phyloP scores from a whole-genome alignment of 1,284 basidiomycete species.

The Flammula alnicola region DNA sequence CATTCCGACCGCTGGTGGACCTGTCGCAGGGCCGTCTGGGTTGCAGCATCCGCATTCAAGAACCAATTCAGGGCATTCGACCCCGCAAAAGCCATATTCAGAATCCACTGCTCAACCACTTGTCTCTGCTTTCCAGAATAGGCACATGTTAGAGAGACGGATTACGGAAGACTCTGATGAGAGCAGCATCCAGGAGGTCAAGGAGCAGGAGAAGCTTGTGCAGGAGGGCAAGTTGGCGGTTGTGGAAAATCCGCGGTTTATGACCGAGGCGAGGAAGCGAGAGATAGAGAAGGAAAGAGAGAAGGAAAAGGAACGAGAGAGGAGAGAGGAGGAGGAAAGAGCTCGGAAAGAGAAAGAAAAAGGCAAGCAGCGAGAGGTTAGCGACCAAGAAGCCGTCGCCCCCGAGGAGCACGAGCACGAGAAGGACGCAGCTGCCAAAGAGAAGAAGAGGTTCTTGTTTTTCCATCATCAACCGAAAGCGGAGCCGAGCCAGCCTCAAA shows the following conservation, averaged over 20 bases:
- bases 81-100: constrained; percentile 7
- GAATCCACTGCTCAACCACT: neutral
- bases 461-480: constrained; percentile 15
- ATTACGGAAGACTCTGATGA: constrained; percentile 48
- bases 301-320: constrained; percentile 11
- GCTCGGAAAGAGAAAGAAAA: constrained; percentile 15
- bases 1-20: constrained; percentile 25
- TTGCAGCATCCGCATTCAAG: neutral
- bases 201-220: constrained; percentile 24
- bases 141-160: constrained; percentile 40
- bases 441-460: constrained; percentile 24
- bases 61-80: constrained; percentile 10
- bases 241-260: constrained; percentile 65
- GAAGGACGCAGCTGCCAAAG: constrained; percentile 8
- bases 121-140: constrained; percentile 11
- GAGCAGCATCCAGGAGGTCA: constrained; percentile 16
- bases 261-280: constrained; percentile 23
- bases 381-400: neutral
- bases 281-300: constrained; percentile 23
- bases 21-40: constrained; percentile 10
- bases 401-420: constrained; percentile 3
- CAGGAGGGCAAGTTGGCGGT: constrained; percentile 43
- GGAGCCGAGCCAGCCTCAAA: neutral
- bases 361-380: constrained; percentile 8
- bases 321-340: constrained; percentile 12